A percentile compares a stretch with the other conserved stretches of the same genome.
These are phyloP conservation scores for Phyllosticta paracitricarpa DNA, from an alignment of 2,329 filamentous ascomycete genomes.

Conservation along the genomic window DNA sequence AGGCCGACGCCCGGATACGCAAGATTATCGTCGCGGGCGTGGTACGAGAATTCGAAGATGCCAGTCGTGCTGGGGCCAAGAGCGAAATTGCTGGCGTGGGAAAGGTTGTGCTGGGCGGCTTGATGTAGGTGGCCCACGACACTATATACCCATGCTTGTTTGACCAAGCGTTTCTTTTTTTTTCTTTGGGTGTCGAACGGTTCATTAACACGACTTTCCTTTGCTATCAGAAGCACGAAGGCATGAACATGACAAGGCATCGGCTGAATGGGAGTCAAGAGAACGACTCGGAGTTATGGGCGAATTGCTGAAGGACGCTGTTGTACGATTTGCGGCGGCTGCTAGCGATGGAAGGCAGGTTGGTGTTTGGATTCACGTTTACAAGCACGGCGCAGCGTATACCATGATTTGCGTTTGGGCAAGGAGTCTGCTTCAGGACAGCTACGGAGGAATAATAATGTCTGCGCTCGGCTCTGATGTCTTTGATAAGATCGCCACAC, in stretches of 20 bases:
- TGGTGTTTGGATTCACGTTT: not conserved
- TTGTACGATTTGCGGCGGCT: not conserved
- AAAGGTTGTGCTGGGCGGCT: constrained; percentile 77
- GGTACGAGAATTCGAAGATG: constrained; percentile 88
- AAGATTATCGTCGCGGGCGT: constrained; percentile 84
- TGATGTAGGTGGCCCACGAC: constrained; percentile 45
- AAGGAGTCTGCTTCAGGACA: not conserved
- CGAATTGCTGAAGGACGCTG: not conserved
- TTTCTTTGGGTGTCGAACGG: not conserved
- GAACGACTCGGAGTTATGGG: not conserved
- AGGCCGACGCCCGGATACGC: constrained; percentile 74
- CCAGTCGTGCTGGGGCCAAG: constrained; percentile 64
- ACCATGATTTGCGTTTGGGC: not conserved
- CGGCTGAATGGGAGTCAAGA: not conserved
- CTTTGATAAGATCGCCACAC: too few relatives aligned
- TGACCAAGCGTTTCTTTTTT: not conserved
- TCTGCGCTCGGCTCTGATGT: not conserved
- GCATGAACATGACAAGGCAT: not conserved
- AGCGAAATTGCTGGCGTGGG: constrained; percentile 76
- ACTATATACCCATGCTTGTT: constrained; percentile 5
- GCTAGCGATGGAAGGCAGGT: not conserved
- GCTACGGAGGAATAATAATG: not conserved
- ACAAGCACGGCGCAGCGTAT: not conserved
- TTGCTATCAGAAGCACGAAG: not conserved
- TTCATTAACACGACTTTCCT: not conserved